Conservation (phyloP, 768 basidiomycete genomes). For the Tylopilus vinaceipallidus region DNA sequence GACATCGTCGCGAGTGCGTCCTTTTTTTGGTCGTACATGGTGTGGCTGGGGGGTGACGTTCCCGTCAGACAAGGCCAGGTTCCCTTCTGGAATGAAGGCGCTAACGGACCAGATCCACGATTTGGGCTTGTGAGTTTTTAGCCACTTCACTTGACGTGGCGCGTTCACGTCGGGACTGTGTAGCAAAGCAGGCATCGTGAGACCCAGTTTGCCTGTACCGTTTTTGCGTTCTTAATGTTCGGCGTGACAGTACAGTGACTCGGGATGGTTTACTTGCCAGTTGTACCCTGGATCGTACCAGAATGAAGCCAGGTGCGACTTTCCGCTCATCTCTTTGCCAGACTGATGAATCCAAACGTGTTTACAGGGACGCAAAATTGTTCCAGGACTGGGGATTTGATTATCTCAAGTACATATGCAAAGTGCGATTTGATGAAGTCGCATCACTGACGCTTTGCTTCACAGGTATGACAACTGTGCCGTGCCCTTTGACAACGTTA, state of each 20-base stretch:
- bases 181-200: constrained; percentile 63
- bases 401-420: constrained; percentile 50
- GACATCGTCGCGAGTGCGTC: constrained; percentile 54
- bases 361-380: constrained; percentile 48
- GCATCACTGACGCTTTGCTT: neutral
- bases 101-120: constrained; percentile 55
- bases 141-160: neutral
- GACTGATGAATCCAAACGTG: neutral
- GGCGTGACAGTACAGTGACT: constrained; percentile 54
- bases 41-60: neutral
- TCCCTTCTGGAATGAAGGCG: constrained; percentile 57
- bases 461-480: constrained; percentile 62
- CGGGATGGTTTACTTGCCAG: constrained; percentile 68
- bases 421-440: neutral
- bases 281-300: constrained; percentile 63
- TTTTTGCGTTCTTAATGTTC: constrained; percentile 1
- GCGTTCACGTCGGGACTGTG: neutral
- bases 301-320: constrained; percentile 53
- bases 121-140: constrained; percentile 53
- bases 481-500: constrained; percentile 56
- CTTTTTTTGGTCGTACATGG: neutral
- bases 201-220: constrained; percentile 16
- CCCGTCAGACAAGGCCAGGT: constrained; percentile 44
- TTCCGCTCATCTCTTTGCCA: neutral
- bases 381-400: constrained; percentile 71